A percentile compares a stretch with the other conserved stretches of the same genome.
Evolutionary conservation across 352 stramenopile species (phyloP).

Genomic region (Thalassiosira sp.): DNA sequence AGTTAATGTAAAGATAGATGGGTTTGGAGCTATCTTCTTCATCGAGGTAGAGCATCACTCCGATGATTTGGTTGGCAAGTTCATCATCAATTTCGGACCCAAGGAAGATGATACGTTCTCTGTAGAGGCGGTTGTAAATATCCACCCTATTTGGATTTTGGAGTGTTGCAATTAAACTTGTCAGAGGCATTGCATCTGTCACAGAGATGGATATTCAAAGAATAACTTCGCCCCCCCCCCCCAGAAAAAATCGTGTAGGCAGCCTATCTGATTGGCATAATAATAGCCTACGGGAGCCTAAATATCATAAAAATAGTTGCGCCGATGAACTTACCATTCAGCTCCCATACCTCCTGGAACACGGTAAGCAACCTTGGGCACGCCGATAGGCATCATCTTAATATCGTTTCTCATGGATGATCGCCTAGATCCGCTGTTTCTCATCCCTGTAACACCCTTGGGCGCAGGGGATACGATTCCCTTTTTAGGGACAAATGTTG

Average conservation of each 20-base stretch:
- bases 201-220: no score
- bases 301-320: no score
- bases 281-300: no score
- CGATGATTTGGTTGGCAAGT: slow-evolving; percentile 88
- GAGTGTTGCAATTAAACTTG: slow-evolving; percentile 5
- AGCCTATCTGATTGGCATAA: no score
- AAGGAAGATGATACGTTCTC: slow-evolving; percentile 93
- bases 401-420: slow-evolving; percentile 57
- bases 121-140: slow-evolving; percentile 89
- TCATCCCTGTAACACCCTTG: slow-evolving; percentile 35
- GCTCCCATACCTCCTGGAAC: slow-evolving; percentile 82
- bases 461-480: slow-evolving; percentile 56
- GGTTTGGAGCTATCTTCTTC: slow-evolving; percentile 95
- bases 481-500: slow-evolving; percentile 76
- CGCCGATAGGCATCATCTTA: slow-evolving; percentile 88
- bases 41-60: slow-evolving; percentile 87
- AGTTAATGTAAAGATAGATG: slow-evolving; percentile 99
- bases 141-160: slow-evolving; percentile 70
- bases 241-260: no score
- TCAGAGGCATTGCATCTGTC: neutral
- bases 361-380: slow-evolving; percentile 86
- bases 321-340: slow-evolving; percentile 85
- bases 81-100: slow-evolving; percentile 89
- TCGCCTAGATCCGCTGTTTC: slow-evolving; percentile 26
- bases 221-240: no score